Percentiles rank a stretch among this genome's conserved stretches.
These are phyloP conservation scores for Rossbeevera mucosa DNA, from an alignment of 768 basidiomycete species.

Conservation along the genomic window DNA sequence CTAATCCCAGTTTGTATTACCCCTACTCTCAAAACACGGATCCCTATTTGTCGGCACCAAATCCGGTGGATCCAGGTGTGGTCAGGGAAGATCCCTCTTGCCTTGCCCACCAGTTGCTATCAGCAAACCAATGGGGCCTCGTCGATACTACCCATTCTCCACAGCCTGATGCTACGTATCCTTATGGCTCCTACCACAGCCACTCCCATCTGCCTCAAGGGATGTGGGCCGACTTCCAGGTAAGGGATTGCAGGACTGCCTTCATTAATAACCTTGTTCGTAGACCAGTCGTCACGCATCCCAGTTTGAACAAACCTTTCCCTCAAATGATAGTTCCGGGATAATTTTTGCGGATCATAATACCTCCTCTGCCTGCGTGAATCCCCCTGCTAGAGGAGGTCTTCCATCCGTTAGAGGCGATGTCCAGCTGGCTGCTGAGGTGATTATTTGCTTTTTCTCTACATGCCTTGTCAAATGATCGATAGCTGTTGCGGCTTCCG, in stretches of 20 bases:
- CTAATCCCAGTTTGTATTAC: background rate
- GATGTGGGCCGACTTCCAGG: background rate
- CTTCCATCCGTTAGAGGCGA: background rate
- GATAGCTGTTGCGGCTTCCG: background rate
- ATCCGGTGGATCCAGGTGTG: background rate
- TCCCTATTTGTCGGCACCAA: background rate
- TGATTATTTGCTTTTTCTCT: background rate
- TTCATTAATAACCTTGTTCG: background rate
- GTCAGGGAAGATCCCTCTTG: background rate
- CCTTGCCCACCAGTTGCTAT: background rate
- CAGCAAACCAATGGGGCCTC: background rate
- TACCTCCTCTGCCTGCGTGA: background rate
- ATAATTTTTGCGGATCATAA: background rate
- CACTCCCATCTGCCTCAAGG: background rate
- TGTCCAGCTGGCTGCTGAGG: background rate
- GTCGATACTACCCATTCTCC: background rate
- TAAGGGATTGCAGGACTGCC: background rate
- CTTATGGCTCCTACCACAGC: no score
- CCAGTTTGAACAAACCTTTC: background rate
- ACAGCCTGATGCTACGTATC: no score
- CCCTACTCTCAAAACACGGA: background rate
- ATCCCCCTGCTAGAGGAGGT: background rate
- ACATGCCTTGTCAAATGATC: background rate
- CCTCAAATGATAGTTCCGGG: background rate
- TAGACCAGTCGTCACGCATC: background rate